phyloP scores from a whole-genome alignment of 1,284 basidiomycete genomes.

The Naganishia sp. region DNA sequence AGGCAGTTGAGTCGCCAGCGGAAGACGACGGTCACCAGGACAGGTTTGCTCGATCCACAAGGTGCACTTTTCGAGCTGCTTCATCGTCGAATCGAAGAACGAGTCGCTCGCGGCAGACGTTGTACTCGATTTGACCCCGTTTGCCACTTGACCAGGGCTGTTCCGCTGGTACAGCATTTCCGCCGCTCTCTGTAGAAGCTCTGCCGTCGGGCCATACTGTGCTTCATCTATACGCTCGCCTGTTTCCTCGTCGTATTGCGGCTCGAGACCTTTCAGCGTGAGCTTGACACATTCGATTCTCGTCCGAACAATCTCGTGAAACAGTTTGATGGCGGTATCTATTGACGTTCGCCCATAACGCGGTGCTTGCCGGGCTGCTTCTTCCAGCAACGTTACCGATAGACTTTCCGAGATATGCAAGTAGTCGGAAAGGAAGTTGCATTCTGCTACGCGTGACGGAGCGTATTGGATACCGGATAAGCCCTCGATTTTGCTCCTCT shows the following conservation, averaged over 20 bases:
- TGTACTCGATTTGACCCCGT: not conserved
- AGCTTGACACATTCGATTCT: constrained; percentile 28
- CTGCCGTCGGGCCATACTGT: constrained; percentile 1
- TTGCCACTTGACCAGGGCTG: not conserved
- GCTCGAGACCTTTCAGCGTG: constrained; percentile 13
- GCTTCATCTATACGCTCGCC: constrained; percentile 2
- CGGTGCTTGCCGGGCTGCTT: constrained; percentile 16
- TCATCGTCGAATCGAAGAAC: constrained; percentile 28
- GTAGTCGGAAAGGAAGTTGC: constrained; percentile 29
- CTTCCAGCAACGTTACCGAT: constrained; percentile 10
- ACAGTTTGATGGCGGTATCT: constrained; percentile 32
- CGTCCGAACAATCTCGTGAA: constrained; percentile 26
- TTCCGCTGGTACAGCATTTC: constrained; percentile 23
- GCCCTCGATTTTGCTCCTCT: constrained; percentile 23
- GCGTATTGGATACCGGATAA: constrained; percentile 16
- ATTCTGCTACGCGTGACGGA: constrained; percentile 21
- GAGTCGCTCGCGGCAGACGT: constrained; percentile 9
- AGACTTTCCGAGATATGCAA: constrained; percentile 31
- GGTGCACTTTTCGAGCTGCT: constrained; percentile 16
- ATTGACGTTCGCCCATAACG: constrained; percentile 22
- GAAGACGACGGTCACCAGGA: constrained; percentile 22
- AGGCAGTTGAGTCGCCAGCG: constrained; percentile 12
- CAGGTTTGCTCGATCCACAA: constrained; percentile 27
- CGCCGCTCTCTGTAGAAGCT: constrained; percentile 15
- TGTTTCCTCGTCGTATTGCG: constrained; percentile 8